phyloP scores from a whole-genome alignment of 2,329 filamentous ascomycete genomes.

The Neonectria neomacrospora region DNA sequence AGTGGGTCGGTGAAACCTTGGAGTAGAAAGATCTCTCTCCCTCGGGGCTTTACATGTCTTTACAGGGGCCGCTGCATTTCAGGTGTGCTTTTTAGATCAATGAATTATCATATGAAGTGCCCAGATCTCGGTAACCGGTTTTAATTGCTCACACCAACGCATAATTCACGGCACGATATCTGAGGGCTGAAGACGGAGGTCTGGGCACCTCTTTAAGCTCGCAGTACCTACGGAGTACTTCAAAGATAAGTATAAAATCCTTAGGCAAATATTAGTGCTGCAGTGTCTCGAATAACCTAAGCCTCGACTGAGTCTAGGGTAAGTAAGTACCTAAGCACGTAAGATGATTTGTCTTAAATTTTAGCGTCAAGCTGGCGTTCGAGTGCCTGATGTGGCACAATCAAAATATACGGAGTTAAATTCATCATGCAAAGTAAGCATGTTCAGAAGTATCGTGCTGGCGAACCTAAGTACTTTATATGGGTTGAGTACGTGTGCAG shows the following conservation, averaged over 20 bases:
- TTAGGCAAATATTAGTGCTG: not conserved
- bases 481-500: not conserved
- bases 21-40: not conserved
- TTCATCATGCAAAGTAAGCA: slow-evolving; percentile 3
- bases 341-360: not conserved
- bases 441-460: not conserved
- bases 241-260: too few species aligned
- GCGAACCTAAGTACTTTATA: not conserved
- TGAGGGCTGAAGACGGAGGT: too few species aligned
- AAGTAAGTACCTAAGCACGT: not conserved
- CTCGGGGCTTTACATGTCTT: not conserved
- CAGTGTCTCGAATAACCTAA: not conserved
- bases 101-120: not conserved
- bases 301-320: not conserved
- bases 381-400: slow-evolving; percentile 1
- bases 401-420: slow-evolving; percentile 10
- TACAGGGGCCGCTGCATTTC: too few species aligned
- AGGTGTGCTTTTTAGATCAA: too few species aligned
- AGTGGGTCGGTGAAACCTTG: not conserved
- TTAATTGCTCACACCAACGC: not conserved
- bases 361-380: not conserved
- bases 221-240: too few species aligned
- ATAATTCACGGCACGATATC: too few species aligned
- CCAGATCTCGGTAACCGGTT: not conserved
- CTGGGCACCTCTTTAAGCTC: too few species aligned